Evolutionary conservation across 148 eudicot species (phyloP), one percentile per base, ranked within the genome.

Genomic region (Persicaria maculosa): DNA sequence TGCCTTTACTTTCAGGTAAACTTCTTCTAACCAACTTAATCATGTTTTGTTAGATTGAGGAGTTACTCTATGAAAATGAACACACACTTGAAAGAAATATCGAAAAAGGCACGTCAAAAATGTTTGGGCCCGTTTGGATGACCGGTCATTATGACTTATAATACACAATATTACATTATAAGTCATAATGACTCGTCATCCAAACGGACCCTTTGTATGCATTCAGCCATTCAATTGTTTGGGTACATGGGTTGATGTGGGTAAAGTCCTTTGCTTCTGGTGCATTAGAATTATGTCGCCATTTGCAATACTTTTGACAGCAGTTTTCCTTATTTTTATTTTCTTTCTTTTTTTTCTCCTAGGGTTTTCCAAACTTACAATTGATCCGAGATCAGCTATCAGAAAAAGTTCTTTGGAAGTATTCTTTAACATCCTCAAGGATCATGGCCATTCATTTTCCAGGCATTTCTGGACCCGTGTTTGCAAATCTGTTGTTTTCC

Each of bases 351-450:
- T 31, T 31, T 48, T 20, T 20, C 58, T 81, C 44, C 57, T 82
- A 96, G 99, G 99, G 17, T 83, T 96, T 74, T 92, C 99, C 67
- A 88, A 80, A 77, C 76, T 96, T 78, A 92, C 99, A 50, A 92
- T 87, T 50, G 99, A 96, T 84, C 81, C 99, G 72, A 88, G 99
- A 87, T 78, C 88, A 81, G 93, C 91, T 65, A 93, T 96, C 79
- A 79, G 93, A 77, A 96, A 88, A 83, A 85, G 97, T 82, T 85
- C 99, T 62, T 78, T 92, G 82, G 97, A 96, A 88, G 99, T 92
- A 76, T 88, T 92, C 52, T 96, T 96, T 72, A 92, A 96, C 88
- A 96, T 96, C 78, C 88, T 96, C 82, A 92, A 86, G 91, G 99
- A 96, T 87, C 99, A 96, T 50, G 99, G 99, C 53, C 88, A 83